Evolutionary conservation across 202 grass and related monocot species (phyloP).

Genomic region (Setaria italica): DNA sequence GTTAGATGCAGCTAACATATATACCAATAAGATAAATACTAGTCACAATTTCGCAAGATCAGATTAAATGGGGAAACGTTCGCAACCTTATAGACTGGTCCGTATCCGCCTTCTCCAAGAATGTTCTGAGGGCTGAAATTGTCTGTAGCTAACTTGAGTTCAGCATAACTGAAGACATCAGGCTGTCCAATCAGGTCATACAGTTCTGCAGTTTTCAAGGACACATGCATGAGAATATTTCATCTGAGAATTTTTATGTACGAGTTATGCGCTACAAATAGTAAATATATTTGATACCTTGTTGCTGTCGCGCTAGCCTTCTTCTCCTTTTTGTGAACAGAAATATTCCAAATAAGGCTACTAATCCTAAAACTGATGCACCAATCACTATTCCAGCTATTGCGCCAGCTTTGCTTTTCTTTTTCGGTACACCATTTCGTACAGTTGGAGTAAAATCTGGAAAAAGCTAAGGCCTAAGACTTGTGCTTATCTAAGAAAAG

Average conservation of each 20-base stretch:
- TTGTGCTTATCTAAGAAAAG: neutral
- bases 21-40: neutral
- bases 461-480: neutral
- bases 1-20: neutral
- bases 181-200: constrained; percentile 49
- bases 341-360: constrained; percentile 41
- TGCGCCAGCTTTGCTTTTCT: constrained; percentile 46
- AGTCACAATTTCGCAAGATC: neutral
- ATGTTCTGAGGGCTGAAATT: constrained; percentile 59
- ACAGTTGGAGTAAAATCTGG: constrained; percentile 73
- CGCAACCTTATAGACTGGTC: constrained; percentile 66
- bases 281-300: constrained; percentile 47
- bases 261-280: neutral
- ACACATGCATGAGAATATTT: neutral
- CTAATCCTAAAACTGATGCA: constrained; percentile 41
- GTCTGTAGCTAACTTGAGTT: constrained; percentile 69
- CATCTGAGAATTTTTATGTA: neutral
- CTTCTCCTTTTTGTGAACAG: constrained; percentile 41
- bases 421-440: constrained; percentile 46
- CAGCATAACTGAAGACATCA: constrained; percentile 56
- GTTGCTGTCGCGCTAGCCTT: constrained; percentile 35
- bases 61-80: neutral
- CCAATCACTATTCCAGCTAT: constrained; percentile 59
- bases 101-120: constrained; percentile 79
- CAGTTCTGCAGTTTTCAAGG: constrained; percentile 48